Conservation (phyloP, 2,329 filamentous ascomycete genomes). For the Talaromyces marneffei region DNA sequence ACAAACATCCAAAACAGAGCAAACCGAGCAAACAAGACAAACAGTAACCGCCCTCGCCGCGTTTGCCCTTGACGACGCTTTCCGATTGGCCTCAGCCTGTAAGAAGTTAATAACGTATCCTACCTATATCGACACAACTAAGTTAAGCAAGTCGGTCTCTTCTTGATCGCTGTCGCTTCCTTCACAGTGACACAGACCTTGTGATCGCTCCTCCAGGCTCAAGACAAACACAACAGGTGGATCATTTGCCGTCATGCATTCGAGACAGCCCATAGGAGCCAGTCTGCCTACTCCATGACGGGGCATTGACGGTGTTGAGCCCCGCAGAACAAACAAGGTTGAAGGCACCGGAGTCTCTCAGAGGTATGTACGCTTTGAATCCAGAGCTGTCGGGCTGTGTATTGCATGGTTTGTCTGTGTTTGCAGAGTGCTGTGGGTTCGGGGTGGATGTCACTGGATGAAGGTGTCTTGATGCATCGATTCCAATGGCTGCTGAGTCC, state of each 20-base stretch:
- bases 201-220: background rate
- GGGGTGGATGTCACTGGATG: background rate
- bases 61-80: background rate
- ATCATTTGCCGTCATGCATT: slow-evolving; percentile 3
- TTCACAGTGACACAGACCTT: background rate
- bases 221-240: background rate
- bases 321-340: slow-evolving; percentile 11
- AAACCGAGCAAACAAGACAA: slow-evolving; percentile 6
- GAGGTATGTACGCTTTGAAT: too few species aligned
- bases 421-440: background rate
- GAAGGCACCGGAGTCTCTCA: background rate
- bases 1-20: background rate
- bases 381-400: background rate
- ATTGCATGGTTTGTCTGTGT: background rate
- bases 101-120: too few species aligned
- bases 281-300: slow-evolving; percentile 2
- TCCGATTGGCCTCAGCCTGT: background rate
- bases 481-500: slow-evolving; percentile 2
- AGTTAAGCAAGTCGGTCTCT: too few species aligned
- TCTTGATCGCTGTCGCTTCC: background rate
- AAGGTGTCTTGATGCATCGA: background rate
- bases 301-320: slow-evolving; percentile 5
- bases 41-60: slow-evolving; percentile 5
- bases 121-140: background rate
- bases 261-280: background rate